phyloP scores from a whole-genome alignment of 495 filamentous ascomycete species.

The Lentithecium fluviatile region DNA sequence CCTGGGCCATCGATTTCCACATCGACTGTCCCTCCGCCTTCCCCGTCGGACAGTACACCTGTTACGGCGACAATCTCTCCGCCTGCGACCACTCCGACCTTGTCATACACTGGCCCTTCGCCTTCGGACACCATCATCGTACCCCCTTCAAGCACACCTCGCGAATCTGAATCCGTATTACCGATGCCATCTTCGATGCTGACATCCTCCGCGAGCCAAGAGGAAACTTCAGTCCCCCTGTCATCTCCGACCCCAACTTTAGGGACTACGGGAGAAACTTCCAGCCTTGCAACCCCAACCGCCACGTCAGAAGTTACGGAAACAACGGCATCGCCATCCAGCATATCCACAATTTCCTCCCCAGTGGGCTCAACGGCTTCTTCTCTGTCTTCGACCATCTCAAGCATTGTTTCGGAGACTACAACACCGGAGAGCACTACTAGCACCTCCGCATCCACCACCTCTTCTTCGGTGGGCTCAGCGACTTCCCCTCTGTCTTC shows the following conservation, averaged over 20 bases:
- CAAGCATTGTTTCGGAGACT: not conserved
- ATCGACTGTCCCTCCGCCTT: too few relatives aligned
- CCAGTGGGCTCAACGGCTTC: not conserved
- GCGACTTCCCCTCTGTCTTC: too few relatives aligned
- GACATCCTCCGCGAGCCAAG: not conserved
- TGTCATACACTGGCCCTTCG: not conserved
- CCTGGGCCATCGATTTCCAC: too few relatives aligned
- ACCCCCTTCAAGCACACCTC: not conserved
- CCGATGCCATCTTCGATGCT: not conserved
- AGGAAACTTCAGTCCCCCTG: not conserved
- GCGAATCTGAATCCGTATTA: too few relatives aligned
- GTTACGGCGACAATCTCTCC: not conserved
- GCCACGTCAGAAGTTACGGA: not conserved
- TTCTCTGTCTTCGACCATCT: not conserved
- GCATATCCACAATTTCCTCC: not conserved
- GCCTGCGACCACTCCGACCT: not conserved
- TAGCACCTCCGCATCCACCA: not conserved
- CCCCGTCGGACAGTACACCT: not conserved
- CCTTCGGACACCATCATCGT: not conserved
- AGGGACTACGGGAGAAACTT: not conserved
- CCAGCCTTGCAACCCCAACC: not conserved
- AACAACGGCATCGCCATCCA: slow-evolving; percentile 1
- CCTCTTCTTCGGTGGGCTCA: too few relatives aligned
- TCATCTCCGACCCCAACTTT: not conserved
- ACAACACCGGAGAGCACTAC: not conserved